phyloP scores from a whole-genome alignment of 257 asterid species.

The Echites panduratus region DNA sequence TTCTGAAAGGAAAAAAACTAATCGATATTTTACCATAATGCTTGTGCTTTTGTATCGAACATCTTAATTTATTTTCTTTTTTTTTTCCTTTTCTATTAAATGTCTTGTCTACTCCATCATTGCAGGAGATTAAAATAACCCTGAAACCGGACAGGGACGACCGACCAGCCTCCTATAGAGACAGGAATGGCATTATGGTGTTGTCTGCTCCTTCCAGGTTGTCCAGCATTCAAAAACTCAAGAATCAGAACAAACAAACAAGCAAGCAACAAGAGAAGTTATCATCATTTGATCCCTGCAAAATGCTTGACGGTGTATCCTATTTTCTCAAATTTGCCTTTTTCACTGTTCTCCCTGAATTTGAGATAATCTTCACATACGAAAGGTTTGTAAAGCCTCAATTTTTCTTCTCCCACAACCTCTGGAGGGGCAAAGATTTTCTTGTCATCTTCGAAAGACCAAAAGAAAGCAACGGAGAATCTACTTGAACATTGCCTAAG shows the following conservation, averaged over 20 bases:
- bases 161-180: not conserved
- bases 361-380: slow-evolving; percentile 44
- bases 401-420: slow-evolving; percentile 37
- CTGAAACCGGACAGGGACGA: not conserved
- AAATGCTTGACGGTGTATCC: slow-evolving; percentile 53
- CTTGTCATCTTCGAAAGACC: slow-evolving; percentile 56
- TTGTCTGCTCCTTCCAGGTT: not conserved
- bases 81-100: not conserved
- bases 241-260: not conserved
- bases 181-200: not conserved
- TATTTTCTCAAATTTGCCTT: slow-evolving; percentile 57
- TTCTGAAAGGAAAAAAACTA: not conserved
- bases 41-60: not conserved
- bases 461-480: slow-evolving; percentile 58
- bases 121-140: not conserved
- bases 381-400: slow-evolving; percentile 51
- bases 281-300: slow-evolving; percentile 38
- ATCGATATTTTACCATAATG: too few species aligned
- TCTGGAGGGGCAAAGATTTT: slow-evolving; percentile 37
- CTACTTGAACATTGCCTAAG: slow-evolving; percentile 28
- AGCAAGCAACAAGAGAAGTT: not conserved
- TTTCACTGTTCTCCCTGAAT: slow-evolving; percentile 49
- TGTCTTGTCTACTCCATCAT: not conserved
- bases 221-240: not conserved
- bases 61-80: not conserved